phyloP scores from a whole-genome alignment of 768 basidiomycete species.

The Hemileccinum rubropunctum region DNA sequence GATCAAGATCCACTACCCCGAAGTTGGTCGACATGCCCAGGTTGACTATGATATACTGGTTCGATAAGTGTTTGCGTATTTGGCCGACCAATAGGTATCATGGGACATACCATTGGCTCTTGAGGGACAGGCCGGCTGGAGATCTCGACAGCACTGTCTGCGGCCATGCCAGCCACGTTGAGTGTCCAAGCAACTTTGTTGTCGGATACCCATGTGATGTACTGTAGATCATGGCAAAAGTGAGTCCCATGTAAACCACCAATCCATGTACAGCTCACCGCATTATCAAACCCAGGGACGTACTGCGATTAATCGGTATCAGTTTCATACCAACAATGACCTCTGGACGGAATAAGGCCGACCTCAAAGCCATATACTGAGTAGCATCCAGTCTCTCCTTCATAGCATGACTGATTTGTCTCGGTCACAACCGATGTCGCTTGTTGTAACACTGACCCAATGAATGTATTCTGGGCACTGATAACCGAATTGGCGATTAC shows the following conservation, averaged over 20 bases:
- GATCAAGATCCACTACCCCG: constrained; percentile 50
- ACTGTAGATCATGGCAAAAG: constrained; percentile 38
- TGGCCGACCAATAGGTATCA: neutral
- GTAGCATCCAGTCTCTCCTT: constrained; percentile 56
- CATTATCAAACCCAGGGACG: constrained; percentile 62
- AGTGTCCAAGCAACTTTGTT: constrained; percentile 74
- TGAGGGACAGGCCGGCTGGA: constrained; percentile 66
- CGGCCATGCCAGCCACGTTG: constrained; percentile 60
- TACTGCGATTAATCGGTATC: constrained; percentile 19
- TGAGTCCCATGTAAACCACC: neutral
- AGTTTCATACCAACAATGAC: neutral
- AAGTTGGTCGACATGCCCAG: constrained; percentile 62
- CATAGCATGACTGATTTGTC: constrained; percentile 73
- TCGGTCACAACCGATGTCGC: constrained; percentile 70
- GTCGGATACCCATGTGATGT: constrained; percentile 82
- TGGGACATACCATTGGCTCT: constrained; percentile 75
- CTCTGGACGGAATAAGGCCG: constrained; percentile 9
- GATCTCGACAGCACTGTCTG: constrained; percentile 60
- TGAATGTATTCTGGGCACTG: constrained; percentile 58
- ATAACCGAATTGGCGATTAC: constrained; percentile 54
- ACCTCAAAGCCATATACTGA: constrained; percentile 81
- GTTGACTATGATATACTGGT: constrained; percentile 53
- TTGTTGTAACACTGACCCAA: constrained; percentile 73
- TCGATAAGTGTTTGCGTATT: neutral
- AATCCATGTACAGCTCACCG: constrained; percentile 38